These are phyloP conservation scores for Cunninghamia lanceolata DNA, from an alignment of 75 land plant species.

Conservation along the genomic window DNA sequence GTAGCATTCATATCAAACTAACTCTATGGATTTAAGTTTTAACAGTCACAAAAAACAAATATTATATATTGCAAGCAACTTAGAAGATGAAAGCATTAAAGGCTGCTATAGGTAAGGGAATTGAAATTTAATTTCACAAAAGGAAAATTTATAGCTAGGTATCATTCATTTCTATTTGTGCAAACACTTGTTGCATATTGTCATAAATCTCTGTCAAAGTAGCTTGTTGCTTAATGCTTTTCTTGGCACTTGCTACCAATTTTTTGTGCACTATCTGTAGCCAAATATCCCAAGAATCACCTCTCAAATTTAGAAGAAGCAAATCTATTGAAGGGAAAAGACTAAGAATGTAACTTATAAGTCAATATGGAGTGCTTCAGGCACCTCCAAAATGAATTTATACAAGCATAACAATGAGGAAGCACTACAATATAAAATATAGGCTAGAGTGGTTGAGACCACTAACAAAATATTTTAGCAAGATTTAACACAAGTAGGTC, in stretches of 20 bases:
- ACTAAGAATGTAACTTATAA: background rate
- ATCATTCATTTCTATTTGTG: conserved; percentile 53
- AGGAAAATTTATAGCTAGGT: too few relatives aligned
- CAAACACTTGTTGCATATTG: conserved; percentile 69
- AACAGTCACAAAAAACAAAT: too few relatives aligned
- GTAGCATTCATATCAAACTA: too few relatives aligned
- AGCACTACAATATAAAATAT: background rate
- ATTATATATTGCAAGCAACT: too few relatives aligned
- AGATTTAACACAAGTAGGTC: background rate
- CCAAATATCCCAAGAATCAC: background rate
- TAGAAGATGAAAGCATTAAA: too few relatives aligned
- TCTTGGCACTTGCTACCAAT: conserved; percentile 65
- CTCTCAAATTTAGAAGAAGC: background rate
- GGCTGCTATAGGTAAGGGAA: too few relatives aligned
- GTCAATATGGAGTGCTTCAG: background rate
- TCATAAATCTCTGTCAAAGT: conserved; percentile 56
- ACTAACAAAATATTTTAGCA: background rate
- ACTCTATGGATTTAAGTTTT: too few relatives aligned
- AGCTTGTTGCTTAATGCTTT: conserved; percentile 53
- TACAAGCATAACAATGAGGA: background rate
- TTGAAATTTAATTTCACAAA: too few relatives aligned
- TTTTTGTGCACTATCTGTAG: conserved; percentile 64
- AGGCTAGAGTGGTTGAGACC: background rate
- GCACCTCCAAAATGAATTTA: background rate
- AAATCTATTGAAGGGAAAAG: background rate